Base-by-base conservation (phyloP, 306 rosid genomes). In the Canavalia ensiformis region DNA sequence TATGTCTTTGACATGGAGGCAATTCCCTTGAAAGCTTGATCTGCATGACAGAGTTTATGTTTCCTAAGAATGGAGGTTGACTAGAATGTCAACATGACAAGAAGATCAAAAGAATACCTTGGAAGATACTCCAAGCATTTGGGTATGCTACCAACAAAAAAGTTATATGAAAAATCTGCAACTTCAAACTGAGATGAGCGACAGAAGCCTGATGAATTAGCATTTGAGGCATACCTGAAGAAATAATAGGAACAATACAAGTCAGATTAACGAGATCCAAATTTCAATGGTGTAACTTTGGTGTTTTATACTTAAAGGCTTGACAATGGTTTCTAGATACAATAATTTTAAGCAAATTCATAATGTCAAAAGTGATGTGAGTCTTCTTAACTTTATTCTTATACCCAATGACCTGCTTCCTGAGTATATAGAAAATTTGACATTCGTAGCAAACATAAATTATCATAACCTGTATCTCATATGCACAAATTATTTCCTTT, bases 21-120 rank as follows among this genome's bases (percentile, higher is more conserved):
- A 96, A 86, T 96, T 96, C 79, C 98, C 97, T 86, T 86, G 99
- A 83, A 96, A 96, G 86, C 94, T 93, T 78, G 97, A 74, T 72
- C 99, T 96, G 91, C 47, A 81, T 39, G 68, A 69, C 59, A 75
- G 6, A 71, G 12, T 60, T 76, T 4, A 54, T 62, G 62, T 75
- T 74, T 33, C 57, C 58, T 79, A 67, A 66, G 68, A 64, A 63
- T 3, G 41, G 74, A 11, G 37, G 79, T 33, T 57, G 65, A 83
- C 68, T 59, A 84, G 72, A 55, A 75, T 63, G 51, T 30, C 59
- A 79, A 29, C 55, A 74, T 41, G 80, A 71, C 63, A 68, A 70
- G 55, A 64, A 84, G 78, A 41, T 70, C 1, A 65, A 78, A 30
- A 75, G 52, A 49, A 49, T 80, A 93, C 99, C 90, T 92, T 55